Percentiles rank a stretch among this genome's conserved stretches.
These are phyloP conservation scores for Heritiera littoralis DNA, from an alignment of 345 rosid species.

Conservation along the genomic window DNA sequence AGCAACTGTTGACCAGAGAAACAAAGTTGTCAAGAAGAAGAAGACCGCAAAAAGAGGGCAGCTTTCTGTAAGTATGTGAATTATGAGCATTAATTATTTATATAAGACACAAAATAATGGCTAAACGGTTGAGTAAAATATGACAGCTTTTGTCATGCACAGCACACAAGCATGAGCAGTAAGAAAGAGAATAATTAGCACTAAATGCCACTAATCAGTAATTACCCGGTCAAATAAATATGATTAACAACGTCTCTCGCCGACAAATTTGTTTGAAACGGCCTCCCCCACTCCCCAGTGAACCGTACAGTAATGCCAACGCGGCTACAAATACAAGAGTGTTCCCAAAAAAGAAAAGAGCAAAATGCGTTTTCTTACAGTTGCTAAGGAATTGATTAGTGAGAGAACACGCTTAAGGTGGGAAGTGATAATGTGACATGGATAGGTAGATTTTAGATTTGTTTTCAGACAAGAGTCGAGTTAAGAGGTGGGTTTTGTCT, in stretches of 20 bases:
- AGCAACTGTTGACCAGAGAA: slow-evolving; percentile 22
- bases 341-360: too few species aligned
- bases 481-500: neutral
- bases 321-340: too few species aligned
- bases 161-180: slow-evolving; percentile 10
- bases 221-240: slow-evolving; percentile 19
- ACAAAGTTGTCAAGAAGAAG: slow-evolving; percentile 9
- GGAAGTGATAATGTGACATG: slow-evolving; percentile 21
- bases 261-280: slow-evolving; percentile 65
- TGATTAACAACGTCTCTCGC: slow-evolving; percentile 60
- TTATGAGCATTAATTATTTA: slow-evolving; percentile 62
- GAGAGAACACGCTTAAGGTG: slow-evolving; percentile 9
- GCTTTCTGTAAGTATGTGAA: slow-evolving; percentile 44
- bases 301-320: neutral
- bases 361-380: slow-evolving; percentile 1
- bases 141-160: slow-evolving; percentile 42
- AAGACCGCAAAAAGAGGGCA: slow-evolving; percentile 34
- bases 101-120: slow-evolving; percentile 39
- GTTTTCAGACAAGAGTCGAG: neutral
- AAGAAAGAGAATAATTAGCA: slow-evolving; percentile 24
- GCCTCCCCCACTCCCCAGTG: neutral
- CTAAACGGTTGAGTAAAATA: slow-evolving; percentile 17
- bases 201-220: slow-evolving; percentile 29
- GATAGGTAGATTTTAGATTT: neutral
- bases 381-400: slow-evolving; percentile 24